Evolutionary conservation across 495 filamentous ascomycete species (phyloP).

Genomic region (Podospora bellae-mahoneyi): DNA sequence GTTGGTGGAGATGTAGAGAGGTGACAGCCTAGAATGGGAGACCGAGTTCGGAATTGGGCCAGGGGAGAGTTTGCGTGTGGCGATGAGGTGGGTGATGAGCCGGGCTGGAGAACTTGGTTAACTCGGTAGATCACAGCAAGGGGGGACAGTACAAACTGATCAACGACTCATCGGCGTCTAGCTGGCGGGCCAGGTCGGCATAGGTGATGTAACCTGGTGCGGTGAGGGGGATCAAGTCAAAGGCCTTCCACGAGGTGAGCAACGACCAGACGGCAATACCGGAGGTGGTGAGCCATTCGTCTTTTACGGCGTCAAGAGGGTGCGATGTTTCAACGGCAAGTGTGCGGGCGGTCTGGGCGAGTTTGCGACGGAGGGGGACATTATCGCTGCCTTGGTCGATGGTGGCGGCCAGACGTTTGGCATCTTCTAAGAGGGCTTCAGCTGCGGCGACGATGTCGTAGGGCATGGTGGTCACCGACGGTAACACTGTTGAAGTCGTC

Average conservation of each 20-base stretch:
- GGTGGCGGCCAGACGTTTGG: conserved; percentile 16
- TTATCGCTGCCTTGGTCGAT: conserved; percentile 10
- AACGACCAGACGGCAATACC: conserved; percentile 27
- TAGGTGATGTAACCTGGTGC: conserved; percentile 25
- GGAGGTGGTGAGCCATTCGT: conserved; percentile 27
- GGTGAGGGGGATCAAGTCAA: conserved; percentile 31
- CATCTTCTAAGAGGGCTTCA: conserved; percentile 26
- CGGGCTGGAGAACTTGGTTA: conserved; percentile 20
- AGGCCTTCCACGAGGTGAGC: conserved; percentile 33
- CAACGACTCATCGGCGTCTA: conserved; percentile 29
- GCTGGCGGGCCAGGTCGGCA: conserved; percentile 23
- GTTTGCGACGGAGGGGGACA: conserved; percentile 8
- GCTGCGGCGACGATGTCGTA: conserved; percentile 27
- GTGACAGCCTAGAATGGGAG: conserved; percentile 27
- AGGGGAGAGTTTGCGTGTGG: conserved; percentile 19
- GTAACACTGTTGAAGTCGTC: neutral
- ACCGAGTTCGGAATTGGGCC: conserved; percentile 16
- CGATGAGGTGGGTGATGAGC: conserved; percentile 23
- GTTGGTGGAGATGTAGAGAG: conserved; percentile 21
- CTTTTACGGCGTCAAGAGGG: conserved; percentile 23
- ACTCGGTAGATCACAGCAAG: neutral
- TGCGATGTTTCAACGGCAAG: conserved; percentile 25
- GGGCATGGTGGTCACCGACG: neutral
- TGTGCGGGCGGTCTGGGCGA: conserved; percentile 23
- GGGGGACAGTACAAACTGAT: conserved; percentile 18